Conservation (phyloP, 2,329 filamentous ascomycete genomes). For the Aspergillus pseudotamarii region DNA sequence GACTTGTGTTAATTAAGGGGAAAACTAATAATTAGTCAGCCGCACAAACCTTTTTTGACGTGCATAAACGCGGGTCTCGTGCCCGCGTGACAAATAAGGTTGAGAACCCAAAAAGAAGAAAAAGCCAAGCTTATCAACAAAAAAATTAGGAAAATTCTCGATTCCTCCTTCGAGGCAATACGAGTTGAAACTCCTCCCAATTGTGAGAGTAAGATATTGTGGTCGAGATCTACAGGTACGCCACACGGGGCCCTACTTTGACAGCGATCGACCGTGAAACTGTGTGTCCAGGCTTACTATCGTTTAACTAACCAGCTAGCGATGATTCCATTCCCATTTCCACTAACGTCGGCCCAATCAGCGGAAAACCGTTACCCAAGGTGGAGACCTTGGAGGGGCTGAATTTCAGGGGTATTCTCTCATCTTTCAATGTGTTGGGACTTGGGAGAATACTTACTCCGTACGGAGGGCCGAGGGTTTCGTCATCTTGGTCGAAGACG, state of each 20-base stretch:
- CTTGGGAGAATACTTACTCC: slow-evolving; percentile 1
- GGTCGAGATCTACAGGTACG: not conserved
- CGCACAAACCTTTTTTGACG: not conserved
- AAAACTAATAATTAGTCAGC: not conserved
- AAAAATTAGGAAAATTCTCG: not conserved
- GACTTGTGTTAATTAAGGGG: too few species aligned
- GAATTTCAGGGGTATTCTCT: slow-evolving; percentile 19
- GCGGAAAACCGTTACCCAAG: slow-evolving; percentile 21
- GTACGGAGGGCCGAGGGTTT: not conserved
- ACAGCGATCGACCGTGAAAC: not conserved
- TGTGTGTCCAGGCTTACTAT: slow-evolving; percentile 3
- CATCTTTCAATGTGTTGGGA: not conserved
- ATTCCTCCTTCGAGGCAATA: not conserved
- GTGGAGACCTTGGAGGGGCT: slow-evolving; percentile 16
- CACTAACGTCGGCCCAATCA: not conserved
- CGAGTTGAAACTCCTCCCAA: not conserved
- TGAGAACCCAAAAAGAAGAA: not conserved
- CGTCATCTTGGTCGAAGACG: not conserved
- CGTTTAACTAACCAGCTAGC: slow-evolving; percentile 8
- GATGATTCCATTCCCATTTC: not conserved
- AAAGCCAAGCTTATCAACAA: not conserved
- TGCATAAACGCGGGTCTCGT: not conserved
- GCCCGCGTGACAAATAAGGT: not conserved
- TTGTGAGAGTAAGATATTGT: not conserved
- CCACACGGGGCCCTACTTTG: not conserved